phyloP scores from a whole-genome alignment of 768 basidiomycete genomes.

The Tricholoma matsutake region DNA sequence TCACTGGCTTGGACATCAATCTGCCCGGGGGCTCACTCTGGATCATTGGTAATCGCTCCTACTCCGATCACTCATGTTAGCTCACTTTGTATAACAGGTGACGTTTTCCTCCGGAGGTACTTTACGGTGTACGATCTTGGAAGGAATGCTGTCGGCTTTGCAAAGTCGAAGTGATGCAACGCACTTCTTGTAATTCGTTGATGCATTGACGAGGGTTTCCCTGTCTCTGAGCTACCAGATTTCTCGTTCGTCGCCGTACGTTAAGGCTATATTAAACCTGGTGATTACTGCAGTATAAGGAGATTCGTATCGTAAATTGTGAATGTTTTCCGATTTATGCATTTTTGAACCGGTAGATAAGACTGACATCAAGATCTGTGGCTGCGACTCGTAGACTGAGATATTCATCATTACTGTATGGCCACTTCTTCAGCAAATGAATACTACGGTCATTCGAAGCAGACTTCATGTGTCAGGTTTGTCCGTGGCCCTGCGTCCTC shows the following conservation, averaged over 20 bases:
- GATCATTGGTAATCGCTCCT: conserved; percentile 69
- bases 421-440: not conserved
- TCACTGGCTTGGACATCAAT: conserved; percentile 90
- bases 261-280: not conserved
- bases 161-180: conserved; percentile 33
- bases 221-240: not conserved
- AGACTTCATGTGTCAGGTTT: not conserved
- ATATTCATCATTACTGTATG: not conserved
- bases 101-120: conserved; percentile 90
- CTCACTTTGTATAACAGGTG: conserved; percentile 42
- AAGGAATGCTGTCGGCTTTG: conserved; percentile 82
- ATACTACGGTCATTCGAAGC: not conserved
- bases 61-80: not conserved
- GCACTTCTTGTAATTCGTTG: not conserved
- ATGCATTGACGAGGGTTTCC: not conserved
- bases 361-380: not conserved
- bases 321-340: not conserved
- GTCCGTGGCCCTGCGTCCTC: conserved; percentile 16
- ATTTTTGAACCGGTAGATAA: not conserved
- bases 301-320: not conserved
- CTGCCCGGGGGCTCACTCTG: conserved; percentile 76
- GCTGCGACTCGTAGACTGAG: not conserved
- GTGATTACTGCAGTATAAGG: not conserved
- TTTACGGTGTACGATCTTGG: conserved; percentile 88
- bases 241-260: not conserved